Conservation (phyloP, 1,284 basidiomycete genomes). For the Cryptococcus hybrid region DNA sequence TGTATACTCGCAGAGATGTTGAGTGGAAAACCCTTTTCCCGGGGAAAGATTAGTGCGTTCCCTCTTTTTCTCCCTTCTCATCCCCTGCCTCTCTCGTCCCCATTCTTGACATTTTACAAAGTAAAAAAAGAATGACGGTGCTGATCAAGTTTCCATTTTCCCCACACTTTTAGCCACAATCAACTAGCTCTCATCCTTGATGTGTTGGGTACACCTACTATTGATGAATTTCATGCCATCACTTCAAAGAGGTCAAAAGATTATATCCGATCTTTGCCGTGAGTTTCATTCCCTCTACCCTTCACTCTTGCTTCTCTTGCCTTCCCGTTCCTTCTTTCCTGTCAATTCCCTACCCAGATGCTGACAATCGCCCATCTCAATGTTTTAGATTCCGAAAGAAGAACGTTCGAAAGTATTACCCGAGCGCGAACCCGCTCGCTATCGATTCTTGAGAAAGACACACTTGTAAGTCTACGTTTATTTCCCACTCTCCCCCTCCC, state of each 20-base stretch:
- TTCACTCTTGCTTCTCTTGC: too few relatives aligned
- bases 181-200: slow-evolving; percentile 88
- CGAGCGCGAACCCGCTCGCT: slow-evolving; percentile 79
- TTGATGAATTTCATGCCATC: slow-evolving; percentile 90
- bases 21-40: slow-evolving; percentile 92
- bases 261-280: slow-evolving; percentile 80
- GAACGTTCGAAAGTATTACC: slow-evolving; percentile 77
- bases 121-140: neutral
- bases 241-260: slow-evolving; percentile 80
- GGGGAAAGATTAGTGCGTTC: slow-evolving; percentile 74
- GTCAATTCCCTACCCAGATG: too few relatives aligned
- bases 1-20: slow-evolving; percentile 99
- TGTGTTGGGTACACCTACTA: slow-evolving; percentile 85
- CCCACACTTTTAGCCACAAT: slow-evolving; percentile 60
- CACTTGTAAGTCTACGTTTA: slow-evolving; percentile 55
- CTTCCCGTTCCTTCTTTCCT: too few relatives aligned
- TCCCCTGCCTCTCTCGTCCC: too few relatives aligned
- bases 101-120: too few relatives aligned
- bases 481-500: neutral
- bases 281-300: slow-evolving; percentile 3
- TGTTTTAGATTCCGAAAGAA: slow-evolving; percentile 66
- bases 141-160: neutral
- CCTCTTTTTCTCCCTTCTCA: too few relatives aligned
- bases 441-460: slow-evolving; percentile 86
- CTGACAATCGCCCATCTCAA: slow-evolving; percentile 16